Conservation (phyloP, 2,329 filamentous ascomycete genomes). For the Ceratocystiopsis minuta region DNA sequence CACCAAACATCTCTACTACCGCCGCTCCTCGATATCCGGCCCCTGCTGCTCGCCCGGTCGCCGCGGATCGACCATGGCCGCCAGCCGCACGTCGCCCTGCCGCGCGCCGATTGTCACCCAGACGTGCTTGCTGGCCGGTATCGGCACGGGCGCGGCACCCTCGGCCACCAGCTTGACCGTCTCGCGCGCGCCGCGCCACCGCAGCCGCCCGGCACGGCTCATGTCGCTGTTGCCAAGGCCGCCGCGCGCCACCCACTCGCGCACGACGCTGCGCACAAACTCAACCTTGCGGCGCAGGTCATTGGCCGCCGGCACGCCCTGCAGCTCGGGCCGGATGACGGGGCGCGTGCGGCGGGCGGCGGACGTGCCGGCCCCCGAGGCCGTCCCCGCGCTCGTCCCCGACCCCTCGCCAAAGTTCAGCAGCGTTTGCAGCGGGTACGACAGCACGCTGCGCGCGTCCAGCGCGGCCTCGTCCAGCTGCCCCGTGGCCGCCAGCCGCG, state of each 20-base stretch:
- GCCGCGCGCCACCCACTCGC: conserved; percentile 52
- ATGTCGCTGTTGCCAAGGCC: conserved; percentile 52
- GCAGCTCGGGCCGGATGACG: conserved; percentile 40
- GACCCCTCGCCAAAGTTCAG: conserved; percentile 39
- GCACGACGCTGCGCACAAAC: conserved; percentile 50
- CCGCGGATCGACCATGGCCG: conserved; percentile 36
- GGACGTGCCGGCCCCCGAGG: conserved; percentile 22
- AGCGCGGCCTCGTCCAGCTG: conserved; percentile 53
- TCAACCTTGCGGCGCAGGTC: conserved; percentile 56
- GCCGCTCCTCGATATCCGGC: conserved; percentile 32
- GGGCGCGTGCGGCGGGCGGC: conserved; percentile 34
- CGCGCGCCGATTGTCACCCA: conserved; percentile 52
- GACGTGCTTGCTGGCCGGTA: conserved; percentile 36
- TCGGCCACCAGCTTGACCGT: conserved; percentile 26
- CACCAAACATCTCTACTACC: conserved; percentile 9
- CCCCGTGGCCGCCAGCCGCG: conserved; percentile 43
- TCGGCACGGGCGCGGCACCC: conserved; percentile 13
- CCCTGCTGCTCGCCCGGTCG: conserved; percentile 34
- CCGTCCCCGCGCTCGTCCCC: neutral
- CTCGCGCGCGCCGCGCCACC: conserved; percentile 42
- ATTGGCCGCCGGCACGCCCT: conserved; percentile 52
- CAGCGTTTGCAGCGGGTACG: conserved; percentile 54
- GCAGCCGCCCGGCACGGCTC: conserved; percentile 32
- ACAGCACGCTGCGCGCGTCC: conserved; percentile 51
- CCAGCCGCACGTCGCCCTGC: conserved; percentile 37